Evolutionary conservation across 2,329 filamentous ascomycete species (phyloP), one percentile per base, ranked within the genome.

Genomic region (Cladosporium velox): DNA sequence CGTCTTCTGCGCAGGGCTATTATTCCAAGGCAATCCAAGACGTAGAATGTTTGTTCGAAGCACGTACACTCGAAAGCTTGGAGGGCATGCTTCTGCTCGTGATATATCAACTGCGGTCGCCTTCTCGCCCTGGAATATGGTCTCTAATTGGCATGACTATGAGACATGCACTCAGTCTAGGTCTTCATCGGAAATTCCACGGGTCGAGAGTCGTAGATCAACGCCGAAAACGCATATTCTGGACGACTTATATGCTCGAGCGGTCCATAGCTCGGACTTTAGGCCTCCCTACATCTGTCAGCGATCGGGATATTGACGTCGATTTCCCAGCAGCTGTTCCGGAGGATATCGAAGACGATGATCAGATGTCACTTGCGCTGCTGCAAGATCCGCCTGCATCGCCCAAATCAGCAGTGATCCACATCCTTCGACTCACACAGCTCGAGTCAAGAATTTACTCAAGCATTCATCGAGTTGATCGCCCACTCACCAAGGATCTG

Each of bases 171-270:
- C 74, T 77, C 51, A 75, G 77, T 38, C 67, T 77, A 0, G 76
- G 76, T 1, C 68, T 78, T 0, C 76, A 78, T 57, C 67, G 76
- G 3, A 57, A 24, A 24, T 57, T n/a, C 7, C 28, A 57, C 3
- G 54, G 54, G 18, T 11, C 54, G 6, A 38, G 35, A 12, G 10
- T 57, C 4, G n/a, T 38, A 21, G 54, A 57, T 18, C 54, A 57
- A 57, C 54, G 30, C 18, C 54, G 54, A 14, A 72, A 72, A 18
- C 68, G 76, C 1, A 70, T 73, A 0, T 79, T 79, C 64, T 79
- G 77, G 77, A 72, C 72, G 1, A 73, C 70, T 32, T 79, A 79
- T 60, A 73, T 70, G 21, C 69, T 79, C 4, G 77, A 79, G 49
- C 69, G 77, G 3, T 71, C 73, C 59, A 76, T 77, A 0, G 77